A percentile compares a stretch with the other conserved stretches of the same genome.
Evolutionary conservation across 495 filamentous ascomycete species (phyloP).

Genomic region (Aspergillus indologenus): DNA sequence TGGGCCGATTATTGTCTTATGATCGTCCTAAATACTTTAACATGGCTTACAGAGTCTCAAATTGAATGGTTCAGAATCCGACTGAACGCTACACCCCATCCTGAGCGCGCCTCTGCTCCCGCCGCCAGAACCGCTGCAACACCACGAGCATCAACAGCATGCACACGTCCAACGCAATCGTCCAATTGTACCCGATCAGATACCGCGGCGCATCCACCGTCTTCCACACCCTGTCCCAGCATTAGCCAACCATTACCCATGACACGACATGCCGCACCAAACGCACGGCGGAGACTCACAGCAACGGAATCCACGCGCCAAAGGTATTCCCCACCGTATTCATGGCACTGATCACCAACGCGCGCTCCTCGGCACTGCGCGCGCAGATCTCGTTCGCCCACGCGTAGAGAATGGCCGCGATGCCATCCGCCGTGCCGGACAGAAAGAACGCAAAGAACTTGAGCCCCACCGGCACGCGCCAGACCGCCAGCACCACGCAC

Average conservation of each 20-base stretch:
- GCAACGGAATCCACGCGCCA: conserved; percentile 28
- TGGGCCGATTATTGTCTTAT: too few relatives aligned
- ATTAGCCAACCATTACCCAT: not conserved
- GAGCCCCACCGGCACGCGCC: conserved; percentile 45
- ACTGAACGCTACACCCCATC: too few relatives aligned
- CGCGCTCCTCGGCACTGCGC: conserved; percentile 54
- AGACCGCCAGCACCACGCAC: conserved; percentile 42
- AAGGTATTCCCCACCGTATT: conserved; percentile 51
- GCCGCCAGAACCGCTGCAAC: conserved; percentile 23
- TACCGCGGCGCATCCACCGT: conserved; percentile 29
- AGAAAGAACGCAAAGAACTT: conserved; percentile 48
- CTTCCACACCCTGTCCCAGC: conserved; percentile 24
- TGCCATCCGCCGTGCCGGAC: conserved; percentile 26
- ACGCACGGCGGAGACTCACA: conserved; percentile 20
- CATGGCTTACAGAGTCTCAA: too few relatives aligned
- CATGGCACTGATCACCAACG: conserved; percentile 52
- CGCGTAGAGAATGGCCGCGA: conserved; percentile 27
- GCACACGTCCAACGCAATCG: conserved; percentile 27
- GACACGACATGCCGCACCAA: too few relatives aligned
- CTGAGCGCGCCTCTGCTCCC: conserved; percentile 20
- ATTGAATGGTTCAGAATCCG: too few relatives aligned
- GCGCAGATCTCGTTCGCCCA: conserved; percentile 58
- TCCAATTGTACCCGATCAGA: conserved; percentile 29
- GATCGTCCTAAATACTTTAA: too few relatives aligned
- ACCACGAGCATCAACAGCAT: conserved; percentile 27